phyloP scores from a whole-genome alignment of 352 stramenopile genomes.

The Plasmopara muralis region DNA sequence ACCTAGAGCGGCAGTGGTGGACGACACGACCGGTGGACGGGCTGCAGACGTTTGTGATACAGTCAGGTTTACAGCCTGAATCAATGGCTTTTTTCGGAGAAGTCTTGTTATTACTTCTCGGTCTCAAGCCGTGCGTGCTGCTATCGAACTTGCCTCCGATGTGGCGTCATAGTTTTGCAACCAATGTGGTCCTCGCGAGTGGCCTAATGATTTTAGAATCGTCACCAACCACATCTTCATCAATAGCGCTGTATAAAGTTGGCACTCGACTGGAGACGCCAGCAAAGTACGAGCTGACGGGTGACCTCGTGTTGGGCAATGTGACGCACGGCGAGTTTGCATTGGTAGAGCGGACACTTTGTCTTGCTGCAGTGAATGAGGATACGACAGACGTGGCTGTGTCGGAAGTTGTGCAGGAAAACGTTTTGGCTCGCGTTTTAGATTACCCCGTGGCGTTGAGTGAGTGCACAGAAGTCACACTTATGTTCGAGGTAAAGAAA shows the following conservation, averaged over 20 bases:
- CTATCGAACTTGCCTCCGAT: constrained; percentile 53
- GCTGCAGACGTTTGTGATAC: too few relatives aligned
- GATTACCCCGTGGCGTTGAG: too few relatives aligned
- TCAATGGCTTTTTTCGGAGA: constrained; percentile 37
- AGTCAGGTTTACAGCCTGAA: too few relatives aligned
- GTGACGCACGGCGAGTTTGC: constrained; percentile 21
- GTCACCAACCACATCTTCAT: too few relatives aligned
- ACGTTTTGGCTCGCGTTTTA: too few relatives aligned
- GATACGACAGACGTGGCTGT: not conserved
- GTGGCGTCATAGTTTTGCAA: constrained; percentile 40
- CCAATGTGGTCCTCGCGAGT: constrained; percentile 34
- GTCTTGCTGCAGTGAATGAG: constrained; percentile 8
- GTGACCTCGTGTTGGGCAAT: constrained; percentile 43
- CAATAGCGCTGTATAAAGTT: constrained; percentile 19
- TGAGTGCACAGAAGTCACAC: too few relatives aligned
- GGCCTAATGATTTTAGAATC: constrained; percentile 16
- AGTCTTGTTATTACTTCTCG: constrained; percentile 54
- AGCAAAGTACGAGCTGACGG: constrained; percentile 41
- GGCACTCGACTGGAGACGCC: constrained; percentile 31
- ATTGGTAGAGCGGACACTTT: constrained; percentile 14
- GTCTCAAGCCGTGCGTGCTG: constrained; percentile 57
- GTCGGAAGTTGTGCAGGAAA: constrained; percentile 22
- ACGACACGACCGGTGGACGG: too few relatives aligned
- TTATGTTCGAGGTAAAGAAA: too few relatives aligned
- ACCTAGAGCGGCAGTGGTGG: too few relatives aligned